Conservation (phyloP, 371 early-diverging fungal genomes). For the Apophysomyces trapeziformis region DNA sequence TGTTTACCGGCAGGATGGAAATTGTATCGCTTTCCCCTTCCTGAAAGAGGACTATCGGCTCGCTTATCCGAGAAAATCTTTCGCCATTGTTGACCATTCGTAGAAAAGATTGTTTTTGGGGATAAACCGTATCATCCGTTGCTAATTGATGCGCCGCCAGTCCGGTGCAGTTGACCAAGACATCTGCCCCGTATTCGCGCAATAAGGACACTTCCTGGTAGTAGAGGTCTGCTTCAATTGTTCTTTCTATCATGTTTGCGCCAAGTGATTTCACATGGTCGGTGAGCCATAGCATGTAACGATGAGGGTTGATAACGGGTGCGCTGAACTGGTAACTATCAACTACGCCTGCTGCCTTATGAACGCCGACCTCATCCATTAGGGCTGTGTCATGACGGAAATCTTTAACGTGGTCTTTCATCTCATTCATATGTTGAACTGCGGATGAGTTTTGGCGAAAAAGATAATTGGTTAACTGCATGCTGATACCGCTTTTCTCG, state of each 20-base stretch:
- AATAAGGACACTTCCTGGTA: background rate
- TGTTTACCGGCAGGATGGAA: background rate
- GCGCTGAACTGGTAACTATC: constrained; percentile 1
- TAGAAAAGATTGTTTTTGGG: background rate
- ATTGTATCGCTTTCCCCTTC: background rate
- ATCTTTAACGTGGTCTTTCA: background rate
- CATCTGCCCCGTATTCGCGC: background rate
- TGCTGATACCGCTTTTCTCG: constrained; percentile 4
- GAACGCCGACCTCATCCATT: background rate
- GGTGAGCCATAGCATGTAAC: background rate
- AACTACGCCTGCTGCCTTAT: background rate
- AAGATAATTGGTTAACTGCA: background rate
- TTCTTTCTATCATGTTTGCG: background rate
- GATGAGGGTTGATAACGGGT: background rate
- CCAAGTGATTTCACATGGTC: background rate
- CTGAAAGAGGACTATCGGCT: background rate
- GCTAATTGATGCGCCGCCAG: constrained; percentile 4
- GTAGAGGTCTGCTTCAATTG: constrained; percentile 2
- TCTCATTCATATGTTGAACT: background rate
- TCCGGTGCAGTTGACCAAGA: background rate
- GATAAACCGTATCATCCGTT: constrained; percentile 1
- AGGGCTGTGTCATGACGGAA: constrained; percentile 1
- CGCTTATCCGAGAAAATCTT: background rate
- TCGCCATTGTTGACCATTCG: constrained; percentile 1
- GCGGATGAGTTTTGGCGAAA: background rate